Evolutionary conservation across 371 early-diverging fungal genomes (phyloP), one percentile per base, ranked within the genome.

Genomic region (Mortierella sp.): DNA sequence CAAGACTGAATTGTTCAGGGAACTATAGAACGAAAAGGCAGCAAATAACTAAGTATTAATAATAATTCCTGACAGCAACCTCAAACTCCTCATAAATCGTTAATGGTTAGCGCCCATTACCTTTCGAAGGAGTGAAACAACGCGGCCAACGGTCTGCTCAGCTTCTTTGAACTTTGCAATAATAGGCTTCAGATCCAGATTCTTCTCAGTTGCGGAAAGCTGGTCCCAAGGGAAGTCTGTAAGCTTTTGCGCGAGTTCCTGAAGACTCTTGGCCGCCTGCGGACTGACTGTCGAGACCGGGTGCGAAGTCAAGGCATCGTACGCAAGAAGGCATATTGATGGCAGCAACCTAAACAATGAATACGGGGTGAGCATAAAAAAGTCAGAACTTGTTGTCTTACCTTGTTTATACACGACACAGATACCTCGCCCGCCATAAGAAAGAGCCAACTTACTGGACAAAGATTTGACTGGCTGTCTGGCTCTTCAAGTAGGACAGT

Each of bases 301-400:
- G 75, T 96, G 95, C 1, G 88, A 88, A 13, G 90, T 87, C 8
- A 97, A 87, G 0, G 93, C 91, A 71, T 96, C 95, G 79, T 96
- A 97, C 4, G 94, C 92, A 54, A 96, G 90, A 26, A 95, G 80
- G 9, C 93, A 93, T 44, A 95, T 72, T 1, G 94, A 93, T 13
- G 97, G 96, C 28, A 97, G 79, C 28, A 97, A 84, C 21, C 94
- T 92, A 71, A 28, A 3, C 31, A 31, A 31, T 8, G 3, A 31
- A 43, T 19, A 50, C 8, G 26, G 43, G 55, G 50, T 43, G 11
- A 14, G 26, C 13, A 31, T 4, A 46, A 14, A 43, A 0, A 37
- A 19, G 10, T 70, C 19, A 89, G 21, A 46, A 6, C 16, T 3
- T 26, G 11, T 16, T 19, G 8, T 31, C 43, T 21, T 9, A 31